Conservation (phyloP, 2,329 filamentous ascomycete species). For the Colletotrichum tofieldiae region DNA sequence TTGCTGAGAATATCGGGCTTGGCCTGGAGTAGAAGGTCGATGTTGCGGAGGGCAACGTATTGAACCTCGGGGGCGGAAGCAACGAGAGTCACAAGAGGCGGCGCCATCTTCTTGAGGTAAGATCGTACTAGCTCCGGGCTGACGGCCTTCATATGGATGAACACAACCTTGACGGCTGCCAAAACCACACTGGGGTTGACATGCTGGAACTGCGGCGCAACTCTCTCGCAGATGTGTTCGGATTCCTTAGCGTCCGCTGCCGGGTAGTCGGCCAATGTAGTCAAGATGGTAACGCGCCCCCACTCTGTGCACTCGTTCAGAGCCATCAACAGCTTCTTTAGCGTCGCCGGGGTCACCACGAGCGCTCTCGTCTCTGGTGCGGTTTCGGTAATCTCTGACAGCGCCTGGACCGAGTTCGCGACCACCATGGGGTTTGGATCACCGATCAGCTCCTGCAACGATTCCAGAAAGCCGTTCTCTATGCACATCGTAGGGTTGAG, state of each 20-base stretch:
- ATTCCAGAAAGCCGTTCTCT: conserved; percentile 96
- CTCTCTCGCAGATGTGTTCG: conserved; percentile 97
- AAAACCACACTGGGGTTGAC: conserved; percentile 97
- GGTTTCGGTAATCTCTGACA: conserved; percentile 91
- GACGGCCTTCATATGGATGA: conserved; percentile 93
- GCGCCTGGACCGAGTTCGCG: conserved; percentile 94
- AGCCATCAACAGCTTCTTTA: conserved; percentile 97
- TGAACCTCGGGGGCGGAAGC: conserved; percentile 97
- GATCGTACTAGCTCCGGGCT: conserved; percentile 84
- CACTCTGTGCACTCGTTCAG: conserved; percentile 99
- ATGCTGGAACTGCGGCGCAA: conserved; percentile 97
- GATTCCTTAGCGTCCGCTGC: conserved; percentile 93
- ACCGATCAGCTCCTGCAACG: conserved; percentile 93
- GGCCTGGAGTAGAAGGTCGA: conserved; percentile 94
- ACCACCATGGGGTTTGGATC: conserved; percentile 99
- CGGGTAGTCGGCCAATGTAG: conserved; percentile 90
- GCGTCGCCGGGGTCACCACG: conserved; percentile 82
- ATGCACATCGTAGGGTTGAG: conserved; percentile 93
- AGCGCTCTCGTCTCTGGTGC: conserved; percentile 93
- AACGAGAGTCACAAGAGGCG: conserved; percentile 92
- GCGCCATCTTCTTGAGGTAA: conserved; percentile 99
- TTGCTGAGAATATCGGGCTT: conserved; percentile 98
- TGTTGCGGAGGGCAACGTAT: conserved; percentile 96
- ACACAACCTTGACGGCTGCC: conserved; percentile 98
- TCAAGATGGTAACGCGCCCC: conserved; percentile 94